A percentile compares a stretch with the other conserved stretches of the same genome.
Evolutionary conservation across 2,329 filamentous ascomycete genomes (phyloP).

Genomic region (Beauveria brongniartii): DNA sequence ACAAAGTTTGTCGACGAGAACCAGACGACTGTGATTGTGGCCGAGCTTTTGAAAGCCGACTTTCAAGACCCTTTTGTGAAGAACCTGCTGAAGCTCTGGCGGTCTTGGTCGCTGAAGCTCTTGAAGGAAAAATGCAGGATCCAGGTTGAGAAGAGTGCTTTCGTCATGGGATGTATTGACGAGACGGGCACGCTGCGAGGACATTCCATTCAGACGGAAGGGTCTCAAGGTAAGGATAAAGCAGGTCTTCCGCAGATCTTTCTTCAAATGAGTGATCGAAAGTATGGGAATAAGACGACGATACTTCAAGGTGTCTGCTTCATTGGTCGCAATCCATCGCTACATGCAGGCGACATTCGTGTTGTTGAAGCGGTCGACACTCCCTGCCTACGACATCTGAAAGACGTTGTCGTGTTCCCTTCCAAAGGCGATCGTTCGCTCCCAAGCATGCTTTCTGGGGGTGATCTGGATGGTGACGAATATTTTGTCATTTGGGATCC

Average conservation of each 20-base stretch:
- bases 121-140: constrained; percentile 92
- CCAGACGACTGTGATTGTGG: constrained; percentile 65
- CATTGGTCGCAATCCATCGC: constrained; percentile 83
- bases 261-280: constrained; percentile 62
- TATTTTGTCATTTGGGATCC: constrained; percentile 90
- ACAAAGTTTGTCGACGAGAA: constrained; percentile 77
- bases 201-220: constrained; percentile 45
- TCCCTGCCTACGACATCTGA: constrained; percentile 64
- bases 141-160: constrained; percentile 72
- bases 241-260: constrained; percentile 75
- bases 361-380: constrained; percentile 78
- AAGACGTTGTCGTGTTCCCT: constrained; percentile 82
- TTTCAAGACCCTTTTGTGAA: constrained; percentile 85
- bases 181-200: constrained; percentile 72
- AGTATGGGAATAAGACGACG: constrained; percentile 45
- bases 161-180: constrained; percentile 81
- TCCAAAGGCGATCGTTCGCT: constrained; percentile 75
- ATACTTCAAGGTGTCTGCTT: constrained; percentile 72
- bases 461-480: constrained; percentile 92
- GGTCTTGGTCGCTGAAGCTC: constrained; percentile 78
- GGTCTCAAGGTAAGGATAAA: constrained; percentile 33
- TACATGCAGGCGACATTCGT: constrained; percentile 87
- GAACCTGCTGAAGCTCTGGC: constrained; percentile 75
- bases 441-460: constrained; percentile 90
- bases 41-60: constrained; percentile 67